phyloP scores from a whole-genome alignment of 768 basidiomycete species.

The Collybiopsis luxurians region DNA sequence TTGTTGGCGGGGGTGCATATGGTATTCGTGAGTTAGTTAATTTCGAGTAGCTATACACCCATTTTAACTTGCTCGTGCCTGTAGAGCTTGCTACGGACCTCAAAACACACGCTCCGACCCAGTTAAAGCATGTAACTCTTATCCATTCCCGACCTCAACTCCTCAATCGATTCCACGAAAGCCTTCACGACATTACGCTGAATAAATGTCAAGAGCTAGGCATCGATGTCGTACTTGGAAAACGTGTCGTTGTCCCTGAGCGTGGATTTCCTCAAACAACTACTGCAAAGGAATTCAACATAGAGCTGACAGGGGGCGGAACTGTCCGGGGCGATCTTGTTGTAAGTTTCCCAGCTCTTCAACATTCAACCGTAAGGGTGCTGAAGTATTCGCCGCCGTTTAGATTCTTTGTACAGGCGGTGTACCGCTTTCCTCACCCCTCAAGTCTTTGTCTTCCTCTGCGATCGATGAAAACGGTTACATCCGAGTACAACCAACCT shows the following conservation, averaged over 20 bases:
- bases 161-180: constrained; percentile 40
- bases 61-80: too few species aligned
- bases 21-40: constrained; percentile 45
- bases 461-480: constrained; percentile 11
- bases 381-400: not conserved
- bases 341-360: constrained; percentile 21
- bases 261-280: constrained; percentile 23
- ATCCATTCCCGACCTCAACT: constrained; percentile 44
- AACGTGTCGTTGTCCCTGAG: constrained; percentile 28
- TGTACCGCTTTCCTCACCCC: constrained; percentile 11
- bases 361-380: too few species aligned
- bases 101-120: constrained; percentile 34
- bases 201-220: constrained; percentile 29
- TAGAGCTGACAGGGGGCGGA: constrained; percentile 35
- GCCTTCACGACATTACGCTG: constrained; percentile 27
- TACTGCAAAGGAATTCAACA: constrained; percentile 21
- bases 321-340: constrained; percentile 38
- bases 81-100: constrained; percentile 49
- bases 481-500: constrained; percentile 12
- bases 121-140: constrained; percentile 37
- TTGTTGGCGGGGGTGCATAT: constrained; percentile 59
- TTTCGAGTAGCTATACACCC: not conserved
- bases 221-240: constrained; percentile 36
- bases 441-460: constrained; percentile 11
- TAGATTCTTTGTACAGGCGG: constrained; percentile 14